Base-by-base conservation (phyloP, 163 green algal genomes). In the Coccomyxa subellipsoidea region DNA sequence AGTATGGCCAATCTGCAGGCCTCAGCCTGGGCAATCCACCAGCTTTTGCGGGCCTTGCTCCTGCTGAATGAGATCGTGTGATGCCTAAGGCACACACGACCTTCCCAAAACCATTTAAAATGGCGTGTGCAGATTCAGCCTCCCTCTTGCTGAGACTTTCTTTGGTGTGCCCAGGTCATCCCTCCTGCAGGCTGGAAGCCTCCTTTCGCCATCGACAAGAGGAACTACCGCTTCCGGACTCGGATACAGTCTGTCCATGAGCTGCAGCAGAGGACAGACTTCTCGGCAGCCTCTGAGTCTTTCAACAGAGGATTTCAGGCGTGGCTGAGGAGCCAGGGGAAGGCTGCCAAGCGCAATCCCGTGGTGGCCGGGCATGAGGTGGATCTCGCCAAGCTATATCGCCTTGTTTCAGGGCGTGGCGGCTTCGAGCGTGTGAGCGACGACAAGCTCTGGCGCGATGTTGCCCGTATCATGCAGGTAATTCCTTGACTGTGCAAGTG, bases 391-490 rank as follows among this genome's bases (percentile, higher is more conserved):
- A 85, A 87, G 29, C 86, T 98, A 38, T 92, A 89, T 77, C 69
- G 85, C 0, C 73, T 89, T 8, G 94, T 98, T 34, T 29, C 76
- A 4, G 83, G 85, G 31, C 86, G 89, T 23, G 95, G 95, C 12
- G 95, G 95, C 21, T 96, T 93, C 81, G 72, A 90, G n/a, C 79
- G 78, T 0, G 91, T 96, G n/a, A 93, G 84, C 4, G 87, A 93
- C 35, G 83, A 90, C 69, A 94, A 95, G 84, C 83, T 77, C 38
- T 98, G 95, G 93, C 84, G 85, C 18, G 92, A 97, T 32, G 83
- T 98, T 7, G 88, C 88, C 9, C 85, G 88, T 7, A 79, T 91
- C 4, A 77, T 98, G 76, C 83, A 94, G 87, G 92, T 94, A 75
- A 36, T 73, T 32, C 29, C 66, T 73, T 27, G 66, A 73, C 27